Conservation (phyloP, 495 filamentous ascomycete species). For the Delitschia confertaspora region DNA sequence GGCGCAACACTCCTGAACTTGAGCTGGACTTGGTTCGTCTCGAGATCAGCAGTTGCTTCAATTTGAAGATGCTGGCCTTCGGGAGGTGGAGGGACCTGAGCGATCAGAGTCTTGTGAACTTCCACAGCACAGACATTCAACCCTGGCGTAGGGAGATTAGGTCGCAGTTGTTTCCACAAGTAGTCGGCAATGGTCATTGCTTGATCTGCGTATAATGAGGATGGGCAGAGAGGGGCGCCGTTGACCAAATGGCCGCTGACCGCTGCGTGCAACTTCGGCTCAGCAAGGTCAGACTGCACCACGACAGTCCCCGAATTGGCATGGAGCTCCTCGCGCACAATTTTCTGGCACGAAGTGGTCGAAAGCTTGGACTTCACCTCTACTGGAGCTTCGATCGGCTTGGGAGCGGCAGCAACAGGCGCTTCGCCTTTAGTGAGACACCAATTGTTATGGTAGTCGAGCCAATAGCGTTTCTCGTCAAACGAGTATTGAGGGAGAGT, state of each 20-base stretch:
- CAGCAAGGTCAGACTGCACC: constrained; percentile 35
- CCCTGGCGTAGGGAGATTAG: constrained; percentile 32
- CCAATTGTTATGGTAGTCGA: constrained; percentile 45
- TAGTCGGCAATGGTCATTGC: constrained; percentile 43
- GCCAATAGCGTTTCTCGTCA: constrained; percentile 46
- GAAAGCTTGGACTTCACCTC: constrained; percentile 33
- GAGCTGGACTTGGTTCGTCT: constrained; percentile 28
- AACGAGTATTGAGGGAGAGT: constrained; percentile 42
- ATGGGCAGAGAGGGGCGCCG: constrained; percentile 37
- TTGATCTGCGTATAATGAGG: constrained; percentile 44
- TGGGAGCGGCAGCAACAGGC: constrained; percentile 22
- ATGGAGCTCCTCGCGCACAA: constrained; percentile 35
- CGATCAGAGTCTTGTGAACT: constrained; percentile 36
- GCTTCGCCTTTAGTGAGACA: constrained; percentile 42
- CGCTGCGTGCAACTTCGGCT: constrained; percentile 33
- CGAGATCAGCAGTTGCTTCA: constrained; percentile 38
- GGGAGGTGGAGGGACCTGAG: constrained; percentile 32
- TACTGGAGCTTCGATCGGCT: constrained; percentile 20
- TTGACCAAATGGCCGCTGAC: constrained; percentile 39
- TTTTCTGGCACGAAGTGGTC: constrained; percentile 37
- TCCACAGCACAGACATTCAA: constrained; percentile 38
- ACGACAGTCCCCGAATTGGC: constrained; percentile 34
- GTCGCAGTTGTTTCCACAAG: constrained; percentile 38
- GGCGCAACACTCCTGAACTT: constrained; percentile 37
- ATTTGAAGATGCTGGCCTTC: constrained; percentile 37